These are phyloP conservation scores for Rhizomucor pusillus DNA, from an alignment of 371 early-diverging fungal genomes.

Conservation along the genomic window DNA sequence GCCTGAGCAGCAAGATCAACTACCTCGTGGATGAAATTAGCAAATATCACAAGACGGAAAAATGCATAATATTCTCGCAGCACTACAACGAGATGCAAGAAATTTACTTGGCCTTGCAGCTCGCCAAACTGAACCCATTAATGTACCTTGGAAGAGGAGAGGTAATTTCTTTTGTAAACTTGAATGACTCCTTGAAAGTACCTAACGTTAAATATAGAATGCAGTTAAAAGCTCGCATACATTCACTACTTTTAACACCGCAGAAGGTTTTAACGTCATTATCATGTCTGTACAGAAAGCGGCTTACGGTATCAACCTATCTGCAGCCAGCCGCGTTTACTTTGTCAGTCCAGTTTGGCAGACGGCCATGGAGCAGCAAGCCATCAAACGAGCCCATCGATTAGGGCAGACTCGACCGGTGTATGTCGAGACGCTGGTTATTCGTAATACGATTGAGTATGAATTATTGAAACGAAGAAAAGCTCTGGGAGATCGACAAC, in stretches of 20 bases:
- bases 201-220: too few species aligned
- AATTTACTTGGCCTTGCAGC: conserved; percentile 43
- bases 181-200: too few species aligned
- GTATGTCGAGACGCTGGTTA: conserved; percentile 73
- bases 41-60: conserved; percentile 40
- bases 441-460: conserved; percentile 72
- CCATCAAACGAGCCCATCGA: conserved; percentile 90
- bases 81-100: conserved; percentile 43
- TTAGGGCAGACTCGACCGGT: conserved; percentile 83
- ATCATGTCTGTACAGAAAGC: conserved; percentile 70
- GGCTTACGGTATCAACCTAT: conserved; percentile 75
- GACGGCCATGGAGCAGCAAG: conserved; percentile 63
- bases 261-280: conserved; percentile 58
- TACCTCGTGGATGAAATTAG: conserved; percentile 50
- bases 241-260: conserved; percentile 73
- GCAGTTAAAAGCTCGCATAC: conserved; percentile 47
- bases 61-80: conserved; percentile 61
- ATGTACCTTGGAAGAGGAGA: conserved; percentile 50
- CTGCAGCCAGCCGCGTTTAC: conserved; percentile 68
- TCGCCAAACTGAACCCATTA: conserved; percentile 56
- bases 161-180: too few species aligned
- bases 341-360: conserved; percentile 74
- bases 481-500: conserved; percentile 11
- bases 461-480: conserved; percentile 48
- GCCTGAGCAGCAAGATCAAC: conserved; percentile 54